Conservation (phyloP, 108 stramenopile genomes). For the Pseudonitzschia pungens region DNA sequence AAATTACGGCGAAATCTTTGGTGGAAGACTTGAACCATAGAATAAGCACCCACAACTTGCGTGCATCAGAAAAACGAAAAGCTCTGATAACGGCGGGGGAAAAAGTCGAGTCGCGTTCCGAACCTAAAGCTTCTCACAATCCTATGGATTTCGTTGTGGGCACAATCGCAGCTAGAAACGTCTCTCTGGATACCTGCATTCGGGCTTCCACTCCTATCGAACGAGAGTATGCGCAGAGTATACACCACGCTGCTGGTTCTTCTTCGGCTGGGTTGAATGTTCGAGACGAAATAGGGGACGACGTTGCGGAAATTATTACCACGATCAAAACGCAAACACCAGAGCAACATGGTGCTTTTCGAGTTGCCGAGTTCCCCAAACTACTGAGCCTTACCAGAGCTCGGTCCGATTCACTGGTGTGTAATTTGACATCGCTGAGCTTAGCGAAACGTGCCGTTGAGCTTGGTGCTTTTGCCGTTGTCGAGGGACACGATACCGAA, state of each 20-base stretch:
- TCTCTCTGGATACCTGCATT: slow-evolving; percentile 40
- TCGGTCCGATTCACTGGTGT: slow-evolving; percentile 25
- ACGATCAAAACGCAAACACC: neutral
- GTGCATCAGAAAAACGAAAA: slow-evolving; percentile 24
- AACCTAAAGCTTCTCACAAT: neutral
- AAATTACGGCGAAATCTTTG: slow-evolving; percentile 37
- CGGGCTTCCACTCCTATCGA: slow-evolving; percentile 64
- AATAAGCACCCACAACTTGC: slow-evolving; percentile 43
- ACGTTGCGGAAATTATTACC: slow-evolving; percentile 28
- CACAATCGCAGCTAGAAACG: slow-evolving; percentile 36
- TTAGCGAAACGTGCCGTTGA: slow-evolving; percentile 76
- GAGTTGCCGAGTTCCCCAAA: slow-evolving; percentile 13
- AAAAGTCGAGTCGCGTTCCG: slow-evolving; percentile 3
- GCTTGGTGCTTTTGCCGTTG: slow-evolving; percentile 70
- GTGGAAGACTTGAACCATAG: slow-evolving; percentile 21
- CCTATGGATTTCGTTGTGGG: slow-evolving; percentile 36
- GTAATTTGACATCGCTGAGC: slow-evolving; percentile 67
- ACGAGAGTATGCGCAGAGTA: slow-evolving; percentile 3
- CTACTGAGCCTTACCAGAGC: neutral
- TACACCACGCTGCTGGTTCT: neutral
- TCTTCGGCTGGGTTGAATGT: slow-evolving; percentile 49
- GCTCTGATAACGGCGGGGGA: neutral
- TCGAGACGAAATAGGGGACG: slow-evolving; percentile 49
- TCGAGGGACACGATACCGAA: neutral
- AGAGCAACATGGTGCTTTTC: neutral